phyloP scores from a whole-genome alignment of 176 grass and related monocot genomes.

The Saccharum officinarum region DNA sequence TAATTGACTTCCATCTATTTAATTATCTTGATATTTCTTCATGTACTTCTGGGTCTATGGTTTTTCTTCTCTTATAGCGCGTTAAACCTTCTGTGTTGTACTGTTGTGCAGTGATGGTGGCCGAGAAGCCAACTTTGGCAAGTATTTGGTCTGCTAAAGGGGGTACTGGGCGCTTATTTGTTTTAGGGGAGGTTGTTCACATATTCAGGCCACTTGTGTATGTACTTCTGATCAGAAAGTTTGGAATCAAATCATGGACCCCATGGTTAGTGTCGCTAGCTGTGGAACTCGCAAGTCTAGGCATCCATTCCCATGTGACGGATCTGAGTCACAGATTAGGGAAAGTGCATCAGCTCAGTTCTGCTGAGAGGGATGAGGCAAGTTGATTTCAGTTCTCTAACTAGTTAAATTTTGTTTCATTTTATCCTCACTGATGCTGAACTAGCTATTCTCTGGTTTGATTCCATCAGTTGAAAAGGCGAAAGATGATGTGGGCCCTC shows the following conservation, averaged over 20 bases:
- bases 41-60: neutral
- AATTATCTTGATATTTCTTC: conserved; percentile 10
- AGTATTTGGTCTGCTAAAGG: conserved; percentile 81
- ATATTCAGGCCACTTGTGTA: conserved; percentile 91
- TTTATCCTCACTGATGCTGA: conserved; percentile 28
- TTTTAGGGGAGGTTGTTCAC: conserved; percentile 77
- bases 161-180: conserved; percentile 60
- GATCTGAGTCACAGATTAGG: conserved; percentile 44
- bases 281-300: conserved; percentile 80
- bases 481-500: neutral
- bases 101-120: conserved; percentile 31
- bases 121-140: conserved; percentile 67
- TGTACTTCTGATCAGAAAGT: conserved; percentile 86
- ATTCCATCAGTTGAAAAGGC: conserved; percentile 63
- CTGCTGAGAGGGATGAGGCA: conserved; percentile 87
- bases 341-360: conserved; percentile 70
- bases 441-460: conserved; percentile 9
- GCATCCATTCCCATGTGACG: conserved; percentile 67
- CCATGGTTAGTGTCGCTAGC: conserved; percentile 89
- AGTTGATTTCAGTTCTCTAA: conserved; percentile 41
- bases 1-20: neutral
- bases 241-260: conserved; percentile 90
- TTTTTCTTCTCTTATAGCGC: neutral
- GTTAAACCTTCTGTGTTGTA: conserved; percentile 4
- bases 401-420: conserved; percentile 4